Evolutionary conservation across 768 basidiomycete species (phyloP).

Genomic region (Mrakia frigida): DNA sequence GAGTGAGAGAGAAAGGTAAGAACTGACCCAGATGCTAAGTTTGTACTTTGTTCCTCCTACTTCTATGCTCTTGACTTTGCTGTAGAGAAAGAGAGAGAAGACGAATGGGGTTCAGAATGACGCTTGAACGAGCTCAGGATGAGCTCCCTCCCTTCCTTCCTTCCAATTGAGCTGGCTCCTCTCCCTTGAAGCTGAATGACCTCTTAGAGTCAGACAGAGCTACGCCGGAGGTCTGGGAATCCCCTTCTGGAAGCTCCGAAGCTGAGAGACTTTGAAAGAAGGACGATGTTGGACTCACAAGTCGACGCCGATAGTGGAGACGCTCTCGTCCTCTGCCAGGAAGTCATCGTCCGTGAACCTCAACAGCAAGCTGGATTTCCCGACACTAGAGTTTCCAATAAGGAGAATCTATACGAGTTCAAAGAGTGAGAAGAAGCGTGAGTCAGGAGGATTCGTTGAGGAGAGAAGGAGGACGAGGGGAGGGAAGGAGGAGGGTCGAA

Average conservation of each 20-base stretch:
- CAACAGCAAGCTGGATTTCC: conserved; percentile 82
- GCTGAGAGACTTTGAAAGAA: not conserved
- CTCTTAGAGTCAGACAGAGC: not conserved
- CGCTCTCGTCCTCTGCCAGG: conserved; percentile 83
- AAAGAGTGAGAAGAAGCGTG: not conserved
- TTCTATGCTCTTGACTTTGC: conserved; percentile 29
- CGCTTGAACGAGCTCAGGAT: not conserved
- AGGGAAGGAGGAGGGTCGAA: not conserved
- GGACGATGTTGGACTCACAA: conserved; percentile 11
- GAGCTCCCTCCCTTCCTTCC: too few relatives aligned
- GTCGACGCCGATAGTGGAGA: conserved; percentile 53
- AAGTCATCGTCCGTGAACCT: conserved; percentile 97
- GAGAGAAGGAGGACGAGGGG: not conserved
- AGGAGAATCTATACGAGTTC: conserved; percentile 32
- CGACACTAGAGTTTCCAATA: conserved; percentile 55
- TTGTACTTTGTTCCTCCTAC: conserved; percentile 51
- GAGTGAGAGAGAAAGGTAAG: not conserved
- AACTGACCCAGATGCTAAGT: conserved; percentile 87
- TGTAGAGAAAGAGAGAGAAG: not conserved
- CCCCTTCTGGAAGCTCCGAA: not conserved
- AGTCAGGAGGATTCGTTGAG: not conserved
- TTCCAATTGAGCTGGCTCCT: not conserved
- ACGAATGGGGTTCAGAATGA: not conserved
- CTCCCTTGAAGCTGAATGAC: not conserved
- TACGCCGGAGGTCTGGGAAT: not conserved